Base-by-base conservation (phyloP, 306 rosid species). In the Prinsepia uniflora region DNA sequence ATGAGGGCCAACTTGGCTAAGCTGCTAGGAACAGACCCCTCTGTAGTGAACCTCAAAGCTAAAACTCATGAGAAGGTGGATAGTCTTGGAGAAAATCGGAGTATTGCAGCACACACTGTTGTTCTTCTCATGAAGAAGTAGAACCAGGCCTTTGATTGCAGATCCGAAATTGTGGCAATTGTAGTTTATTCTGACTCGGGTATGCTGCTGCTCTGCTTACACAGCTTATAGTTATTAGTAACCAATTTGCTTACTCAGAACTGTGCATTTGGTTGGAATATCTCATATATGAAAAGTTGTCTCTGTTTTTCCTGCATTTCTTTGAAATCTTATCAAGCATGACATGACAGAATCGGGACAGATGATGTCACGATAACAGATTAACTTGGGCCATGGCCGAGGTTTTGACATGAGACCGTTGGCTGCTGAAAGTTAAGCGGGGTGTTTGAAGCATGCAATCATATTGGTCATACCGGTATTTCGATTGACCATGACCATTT, bases 41-140 rank as follows among this genome's bases (percentile, higher is more conserved):
- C 96, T 46, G 90, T 89, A 34, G 97, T 95, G 70, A 95, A 91
- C 80, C 86, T 91, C 69, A 95, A 95, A 68, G 99, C 96, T 43
- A 95, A 95, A 84, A 91, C 99, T 68, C 99, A 91, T 76, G 99
- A 95, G 81, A 95, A 89, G 72, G 97, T 95, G 8, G 99, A 91
- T 76, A 91, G 97, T 80, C 96, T 95, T 14, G 99, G 99, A 47
- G 99, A 95, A 78, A 91, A 91, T 54, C 79, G 99, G 80, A 91
- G 99, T 61, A 89, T 95, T 80, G 99, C 96, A 4, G 99, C 97
- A 70, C 99, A 95, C 82, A 95, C 97, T 22, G 96, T 89, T 73
- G 91, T 89, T 80, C 97, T 95, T 77, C 85, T 95, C 36, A 91
- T 95, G 99, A 91, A 72, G 78, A 91, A 88, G 84, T 89, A 74